phyloP scores from a whole-genome alignment of 148 eudicot genomes.

The Polygonum maritimum region DNA sequence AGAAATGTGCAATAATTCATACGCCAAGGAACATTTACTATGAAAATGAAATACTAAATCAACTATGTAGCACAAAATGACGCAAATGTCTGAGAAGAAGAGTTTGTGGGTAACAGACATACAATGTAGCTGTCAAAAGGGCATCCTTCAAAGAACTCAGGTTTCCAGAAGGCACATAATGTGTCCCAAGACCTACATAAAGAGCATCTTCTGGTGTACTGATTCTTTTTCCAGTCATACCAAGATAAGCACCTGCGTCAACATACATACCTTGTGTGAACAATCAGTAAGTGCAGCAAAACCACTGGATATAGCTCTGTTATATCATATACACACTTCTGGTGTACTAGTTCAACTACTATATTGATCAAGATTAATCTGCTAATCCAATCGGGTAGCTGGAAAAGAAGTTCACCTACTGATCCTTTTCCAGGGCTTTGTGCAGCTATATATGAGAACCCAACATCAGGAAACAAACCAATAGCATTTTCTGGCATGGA shows the following conservation, averaged over 20 bases:
- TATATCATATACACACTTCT: background rate
- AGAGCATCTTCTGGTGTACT: slow-evolving; percentile 88
- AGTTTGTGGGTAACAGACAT: slow-evolving; percentile 21
- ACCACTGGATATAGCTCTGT: background rate
- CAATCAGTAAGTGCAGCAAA: background rate
- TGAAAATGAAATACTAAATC: background rate
- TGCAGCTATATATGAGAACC: slow-evolving; percentile 91
- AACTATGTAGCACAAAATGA: slow-evolving; percentile 7
- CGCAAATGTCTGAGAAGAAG: background rate
- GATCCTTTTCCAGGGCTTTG: slow-evolving; percentile 88
- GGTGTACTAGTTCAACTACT: background rate
- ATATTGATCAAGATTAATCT: background rate
- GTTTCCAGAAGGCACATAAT: slow-evolving; percentile 71
- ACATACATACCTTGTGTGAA: slow-evolving; percentile 12
- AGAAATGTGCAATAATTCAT: background rate
- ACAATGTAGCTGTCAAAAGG: slow-evolving; percentile 62
- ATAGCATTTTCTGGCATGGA: slow-evolving; percentile 98
- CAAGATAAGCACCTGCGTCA: slow-evolving; percentile 84
- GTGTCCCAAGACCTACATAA: slow-evolving; percentile 80
- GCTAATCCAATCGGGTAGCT: background rate
- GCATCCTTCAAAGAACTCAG: slow-evolving; percentile 62
- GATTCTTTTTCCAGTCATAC: slow-evolving; percentile 84
- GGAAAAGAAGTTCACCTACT: slow-evolving; percentile 48
- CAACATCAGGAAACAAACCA: slow-evolving; percentile 98
- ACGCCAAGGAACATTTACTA: background rate